Base-by-base conservation (phyloP, 2,329 filamentous ascomycete genomes). In the Paraphoma chrysanthemicola region DNA sequence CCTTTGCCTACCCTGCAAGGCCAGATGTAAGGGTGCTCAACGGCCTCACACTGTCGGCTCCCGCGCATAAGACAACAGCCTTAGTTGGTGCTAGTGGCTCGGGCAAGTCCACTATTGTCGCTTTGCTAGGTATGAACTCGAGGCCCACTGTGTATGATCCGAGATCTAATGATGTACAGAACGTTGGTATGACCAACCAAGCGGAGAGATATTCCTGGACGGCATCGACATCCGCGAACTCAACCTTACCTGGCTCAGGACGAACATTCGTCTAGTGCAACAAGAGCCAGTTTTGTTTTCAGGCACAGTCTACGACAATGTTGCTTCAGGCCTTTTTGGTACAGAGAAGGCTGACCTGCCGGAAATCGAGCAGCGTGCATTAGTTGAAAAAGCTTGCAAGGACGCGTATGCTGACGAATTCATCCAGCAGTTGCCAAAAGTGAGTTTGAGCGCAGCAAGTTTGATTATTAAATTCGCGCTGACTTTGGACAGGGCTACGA, bases 331-430 rank as follows among this genome's bases (percentile, higher is more conserved):
- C 51, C 82, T 98, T 9, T 91, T n/a, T 79, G 84, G 57, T 85
- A 88, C 68, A 88, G 55, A 64, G 1, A 97, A 78, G 64, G 86
- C 50, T 85, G 87, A 60, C 18, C 52, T 72, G 1, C 45, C 67
- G 0, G 47, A 54, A 36, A 84, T 86, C 39, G 88, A 94, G 51
- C 85, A 86, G 69, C 86, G 90, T 33, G 85, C 89, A 53, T 81
- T 93, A 9, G 85, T 97, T 17, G 83, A 90, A 47, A 86, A 90
- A 44, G 94, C 95, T 11, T 92, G 94, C 8, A 90, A 88, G 75
- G 94, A 91, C 83, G 90, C 94, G n/a, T 97, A 97, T 67, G 94
- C 94, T 1, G 92, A 97, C 69, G 93, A 96, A 59, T 98, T 98
- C 71, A 89, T 98, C 62, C 84, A 82, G 1, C 78, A 82, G 17